phyloP scores from a whole-genome alignment of 2,329 filamentous ascomycete genomes.

The Phyllosticta paracitricarpa region DNA sequence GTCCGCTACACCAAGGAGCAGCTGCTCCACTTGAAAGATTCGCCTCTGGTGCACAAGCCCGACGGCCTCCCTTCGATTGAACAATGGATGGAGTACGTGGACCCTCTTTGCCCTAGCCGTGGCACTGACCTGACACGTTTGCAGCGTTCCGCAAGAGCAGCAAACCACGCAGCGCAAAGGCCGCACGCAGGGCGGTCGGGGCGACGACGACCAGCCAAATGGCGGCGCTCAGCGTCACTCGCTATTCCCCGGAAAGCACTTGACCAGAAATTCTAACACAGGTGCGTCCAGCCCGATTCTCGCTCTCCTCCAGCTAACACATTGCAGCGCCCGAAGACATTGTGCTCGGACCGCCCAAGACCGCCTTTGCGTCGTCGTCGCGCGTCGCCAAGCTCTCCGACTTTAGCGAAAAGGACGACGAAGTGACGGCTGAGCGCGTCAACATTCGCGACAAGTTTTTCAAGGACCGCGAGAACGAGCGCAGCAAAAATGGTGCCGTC shows the following conservation, averaged over 20 bases:
- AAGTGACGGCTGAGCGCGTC: conserved; percentile 21
- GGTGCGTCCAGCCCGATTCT: conserved; percentile 20
- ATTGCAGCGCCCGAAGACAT: conserved; percentile 63
- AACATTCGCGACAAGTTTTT: conserved; percentile 29
- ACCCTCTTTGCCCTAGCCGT: neutral
- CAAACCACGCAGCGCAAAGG: conserved; percentile 18
- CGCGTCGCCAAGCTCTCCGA: conserved; percentile 39
- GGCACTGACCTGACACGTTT: neutral
- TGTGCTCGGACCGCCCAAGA: conserved; percentile 74
- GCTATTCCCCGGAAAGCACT: conserved; percentile 34
- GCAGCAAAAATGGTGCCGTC: conserved; percentile 22
- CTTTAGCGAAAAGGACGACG: conserved; percentile 27
- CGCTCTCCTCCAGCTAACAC: conserved; percentile 14
- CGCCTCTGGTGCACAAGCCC: conserved; percentile 75
- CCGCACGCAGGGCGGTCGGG: conserved; percentile 16
- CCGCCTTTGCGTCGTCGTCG: conserved; percentile 69
- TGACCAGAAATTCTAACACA: conserved; percentile 39
- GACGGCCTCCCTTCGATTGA: conserved; percentile 69
- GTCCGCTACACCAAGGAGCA: conserved; percentile 62
- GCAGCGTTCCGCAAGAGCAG: conserved; percentile 4
- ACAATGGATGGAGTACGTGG: conserved; percentile 88
- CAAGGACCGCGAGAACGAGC: conserved; percentile 32
- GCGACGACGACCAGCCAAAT: conserved; percentile 10
- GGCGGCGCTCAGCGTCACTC: conserved; percentile 22
- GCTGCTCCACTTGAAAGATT: conserved; percentile 65